A percentile compares a stretch with the other conserved stretches of the same genome.
Evolutionary conservation across 768 basidiomycete species (phyloP).

Genomic region (Hypsizygus marmoreus): DNA sequence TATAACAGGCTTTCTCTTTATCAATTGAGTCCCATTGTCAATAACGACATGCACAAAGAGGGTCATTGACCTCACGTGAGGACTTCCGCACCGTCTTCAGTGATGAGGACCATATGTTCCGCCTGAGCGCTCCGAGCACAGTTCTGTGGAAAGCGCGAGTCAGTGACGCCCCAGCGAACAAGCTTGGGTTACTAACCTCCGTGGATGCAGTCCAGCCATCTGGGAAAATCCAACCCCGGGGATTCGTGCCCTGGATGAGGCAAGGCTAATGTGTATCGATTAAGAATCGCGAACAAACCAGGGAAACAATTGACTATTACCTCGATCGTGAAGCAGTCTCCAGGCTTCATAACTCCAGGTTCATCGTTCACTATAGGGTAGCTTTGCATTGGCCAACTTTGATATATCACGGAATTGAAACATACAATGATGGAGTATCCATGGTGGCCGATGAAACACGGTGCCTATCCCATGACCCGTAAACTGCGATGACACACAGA

Average conservation of each 20-base stretch:
- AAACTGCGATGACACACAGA: slow-evolving; percentile 71
- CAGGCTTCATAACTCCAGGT: slow-evolving; percentile 77
- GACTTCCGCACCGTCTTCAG: slow-evolving; percentile 74
- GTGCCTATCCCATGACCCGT: slow-evolving; percentile 88
- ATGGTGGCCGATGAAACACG: slow-evolving; percentile 79
- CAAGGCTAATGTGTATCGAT: slow-evolving; percentile 51
- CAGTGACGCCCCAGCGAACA: background rate
- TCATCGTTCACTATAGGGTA: slow-evolving; percentile 71
- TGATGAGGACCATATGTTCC: slow-evolving; percentile 89
- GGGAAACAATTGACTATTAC: slow-evolving; percentile 32
- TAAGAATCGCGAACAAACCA: background rate
- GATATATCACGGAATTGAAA: slow-evolving; percentile 1
- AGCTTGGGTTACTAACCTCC: slow-evolving; percentile 48
- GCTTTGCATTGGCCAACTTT: background rate
- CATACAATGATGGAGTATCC: slow-evolving; percentile 79
- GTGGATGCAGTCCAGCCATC: slow-evolving; percentile 96
- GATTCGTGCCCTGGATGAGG: slow-evolving; percentile 73
- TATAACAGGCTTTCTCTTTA: no score
- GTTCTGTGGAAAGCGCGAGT: slow-evolving; percentile 44
- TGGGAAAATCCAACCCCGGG: slow-evolving; percentile 76
- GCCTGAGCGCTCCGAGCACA: slow-evolving; percentile 83
- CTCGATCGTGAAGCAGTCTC: slow-evolving; percentile 94
- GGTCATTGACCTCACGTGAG: no score
- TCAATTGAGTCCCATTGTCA: no score
- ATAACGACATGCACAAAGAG: no score